phyloP scores from a whole-genome alignment of 2,329 filamentous ascomycete species.

The Dichotomopilus funicola region DNA sequence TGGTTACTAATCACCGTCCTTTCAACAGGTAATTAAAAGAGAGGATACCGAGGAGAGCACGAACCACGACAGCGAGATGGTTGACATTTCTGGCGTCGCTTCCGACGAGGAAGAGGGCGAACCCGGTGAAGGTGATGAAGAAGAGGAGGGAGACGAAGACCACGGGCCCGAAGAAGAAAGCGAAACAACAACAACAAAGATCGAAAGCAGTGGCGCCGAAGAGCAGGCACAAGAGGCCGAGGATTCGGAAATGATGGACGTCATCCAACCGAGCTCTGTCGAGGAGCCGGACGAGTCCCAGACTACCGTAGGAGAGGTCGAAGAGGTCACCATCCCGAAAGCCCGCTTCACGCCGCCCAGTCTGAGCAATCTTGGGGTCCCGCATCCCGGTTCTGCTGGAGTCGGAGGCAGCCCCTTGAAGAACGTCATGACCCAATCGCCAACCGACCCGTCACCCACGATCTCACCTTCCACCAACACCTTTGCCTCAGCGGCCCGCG shows the following conservation, averaged over 20 bases:
- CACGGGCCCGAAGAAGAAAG: constrained; percentile 36
- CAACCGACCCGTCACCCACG: constrained; percentile 32
- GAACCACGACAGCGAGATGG: constrained; percentile 48
- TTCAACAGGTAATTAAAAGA: constrained; percentile 33
- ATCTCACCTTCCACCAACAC: constrained; percentile 7
- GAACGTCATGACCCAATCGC: constrained; percentile 43
- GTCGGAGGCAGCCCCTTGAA: constrained; percentile 48
- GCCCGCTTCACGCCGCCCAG: constrained; percentile 27
- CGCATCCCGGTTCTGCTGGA: constrained; percentile 21
- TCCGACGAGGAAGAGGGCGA: constrained; percentile 44
- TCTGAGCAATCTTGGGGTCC: constrained; percentile 26
- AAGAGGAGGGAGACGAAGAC: constrained; percentile 35
- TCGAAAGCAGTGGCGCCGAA: constrained; percentile 21
- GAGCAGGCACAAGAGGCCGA: constrained; percentile 24
- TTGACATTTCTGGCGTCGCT: constrained; percentile 42
- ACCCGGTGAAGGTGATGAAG: constrained; percentile 42
- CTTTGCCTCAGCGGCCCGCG: constrained; percentile 4
- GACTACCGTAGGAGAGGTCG: constrained; percentile 13
- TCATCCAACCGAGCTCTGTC: constrained; percentile 20
- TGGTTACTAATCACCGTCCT: constrained; percentile 11
- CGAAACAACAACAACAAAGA: constrained; percentile 39
- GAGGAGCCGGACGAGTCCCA: constrained; percentile 19
- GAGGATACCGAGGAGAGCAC: constrained; percentile 39
- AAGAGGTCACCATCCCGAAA: constrained; percentile 19
- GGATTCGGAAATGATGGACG: constrained; percentile 22